phyloP scores from a whole-genome alignment of 1,139 yeast genomes.

The Pichia sp. region DNA sequence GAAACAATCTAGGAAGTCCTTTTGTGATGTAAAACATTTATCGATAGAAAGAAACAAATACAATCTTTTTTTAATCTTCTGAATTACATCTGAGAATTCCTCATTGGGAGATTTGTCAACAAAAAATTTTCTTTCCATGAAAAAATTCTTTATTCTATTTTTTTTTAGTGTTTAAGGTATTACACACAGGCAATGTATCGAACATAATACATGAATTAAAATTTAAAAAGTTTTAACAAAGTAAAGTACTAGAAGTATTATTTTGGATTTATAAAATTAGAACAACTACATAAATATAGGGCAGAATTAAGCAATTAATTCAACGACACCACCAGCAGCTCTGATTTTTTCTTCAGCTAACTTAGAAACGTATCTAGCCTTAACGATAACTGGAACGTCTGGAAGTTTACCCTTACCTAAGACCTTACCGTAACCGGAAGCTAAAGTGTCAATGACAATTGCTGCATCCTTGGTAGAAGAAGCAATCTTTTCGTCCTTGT shows the following conservation, averaged over 20 bases:
- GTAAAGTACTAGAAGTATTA: conserved; percentile 1
- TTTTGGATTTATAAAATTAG: background rate
- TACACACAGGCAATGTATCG: too few species aligned
- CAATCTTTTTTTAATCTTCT: background rate
- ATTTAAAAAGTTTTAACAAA: background rate
- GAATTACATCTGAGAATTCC: background rate
- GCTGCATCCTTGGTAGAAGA: conserved; percentile 85
- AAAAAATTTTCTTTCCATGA: background rate
- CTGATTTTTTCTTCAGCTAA: conserved; percentile 99
- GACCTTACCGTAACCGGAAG: conserved; percentile 99
- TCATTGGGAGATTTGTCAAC: background rate
- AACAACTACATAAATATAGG: background rate
- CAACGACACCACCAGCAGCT: conserved; percentile 99
- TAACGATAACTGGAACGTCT: conserved; percentile 96
- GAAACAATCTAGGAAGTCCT: background rate
- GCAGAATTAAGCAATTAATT: conserved; percentile 80
- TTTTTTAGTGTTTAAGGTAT: too few species aligned
- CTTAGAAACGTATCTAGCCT: conserved; percentile 98
- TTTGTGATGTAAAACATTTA: background rate
- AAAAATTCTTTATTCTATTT: too few species aligned
- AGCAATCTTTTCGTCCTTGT: conserved; percentile 91
- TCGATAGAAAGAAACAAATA: background rate
- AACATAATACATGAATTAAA: background rate
- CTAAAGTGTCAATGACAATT: conserved; percentile 98
- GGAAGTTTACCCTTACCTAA: conserved; percentile 99